phyloP scores from a whole-genome alignment of 768 basidiomycete genomes.

The Pleurotus tuber-regium region DNA sequence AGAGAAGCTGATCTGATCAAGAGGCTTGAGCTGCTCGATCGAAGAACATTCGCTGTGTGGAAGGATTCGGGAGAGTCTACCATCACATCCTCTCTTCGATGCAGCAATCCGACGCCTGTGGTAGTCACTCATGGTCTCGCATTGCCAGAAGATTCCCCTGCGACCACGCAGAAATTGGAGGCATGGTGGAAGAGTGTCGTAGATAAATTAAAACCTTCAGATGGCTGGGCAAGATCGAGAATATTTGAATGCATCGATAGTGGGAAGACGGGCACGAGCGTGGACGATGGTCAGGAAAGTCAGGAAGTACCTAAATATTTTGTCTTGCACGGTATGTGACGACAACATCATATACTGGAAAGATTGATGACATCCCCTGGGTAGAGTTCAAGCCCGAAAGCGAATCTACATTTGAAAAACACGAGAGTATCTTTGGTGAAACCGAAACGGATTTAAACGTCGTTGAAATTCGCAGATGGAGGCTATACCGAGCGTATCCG shows the following conservation, averaged over 20 bases:
- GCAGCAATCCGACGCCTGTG: conserved; percentile 25
- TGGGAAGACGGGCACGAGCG: conserved; percentile 30
- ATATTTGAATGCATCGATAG: conserved; percentile 39
- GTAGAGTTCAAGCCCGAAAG: conserved; percentile 14
- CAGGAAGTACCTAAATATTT: conserved; percentile 35
- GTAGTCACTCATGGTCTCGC: conserved; percentile 31
- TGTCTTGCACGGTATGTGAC: conserved; percentile 36
- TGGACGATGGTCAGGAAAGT: conserved; percentile 23
- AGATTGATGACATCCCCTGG: conserved; percentile 2
- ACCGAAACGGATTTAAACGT: conserved; percentile 16
- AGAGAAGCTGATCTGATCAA: conserved; percentile 40
- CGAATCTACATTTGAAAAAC: conserved; percentile 14
- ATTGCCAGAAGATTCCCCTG: not conserved
- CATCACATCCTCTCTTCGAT: conserved; percentile 29
- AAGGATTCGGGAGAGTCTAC: conserved; percentile 30
- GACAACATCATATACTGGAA: not conserved
- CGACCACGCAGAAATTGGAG: conserved; percentile 14
- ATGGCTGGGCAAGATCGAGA: conserved; percentile 40
- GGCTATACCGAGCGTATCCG: conserved; percentile 46
- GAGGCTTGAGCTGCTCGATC: conserved; percentile 41
- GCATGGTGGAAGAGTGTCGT: conserved; percentile 23
- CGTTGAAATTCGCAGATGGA: conserved; percentile 35
- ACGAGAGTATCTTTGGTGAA: conserved; percentile 11
- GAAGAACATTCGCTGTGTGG: conserved; percentile 36
- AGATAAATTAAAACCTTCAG: conserved; percentile 16